Base-by-base conservation (phyloP, 73 alveolate species). In the Blepharisma stoltei region DNA sequence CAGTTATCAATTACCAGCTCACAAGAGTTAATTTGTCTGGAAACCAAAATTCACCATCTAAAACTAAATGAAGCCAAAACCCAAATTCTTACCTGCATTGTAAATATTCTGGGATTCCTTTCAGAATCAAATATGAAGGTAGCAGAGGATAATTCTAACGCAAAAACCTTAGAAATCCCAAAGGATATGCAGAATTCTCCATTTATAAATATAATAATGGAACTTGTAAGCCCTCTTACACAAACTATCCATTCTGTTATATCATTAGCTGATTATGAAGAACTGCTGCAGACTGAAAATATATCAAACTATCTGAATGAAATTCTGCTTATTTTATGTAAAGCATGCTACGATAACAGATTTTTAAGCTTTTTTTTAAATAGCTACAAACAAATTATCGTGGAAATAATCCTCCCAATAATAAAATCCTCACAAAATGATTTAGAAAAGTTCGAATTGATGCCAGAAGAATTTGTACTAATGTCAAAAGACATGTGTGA, bases 401-500 rank as follows among this genome's bases (percentile, higher is more conserved):
- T 88, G 47, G 50, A 85, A 6, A 86, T 89, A 32, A 70, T 82
- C 70, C 73, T 89, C 46, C 81, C 85, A 25, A 55, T 81, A 44
- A 43, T 89, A 52, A 75, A 70, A 21, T 80, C 90, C 41, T 14
- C 85, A 6, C 55, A 73, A 21, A 78, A 48, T 7, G 95, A 89
- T 48, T 6, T 21, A n/a, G 87, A 77, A 41, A 37, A 41, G 38
- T 60, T 85, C 77, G 44, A 38, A 7, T 73, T 44, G 3, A 81
- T 68, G 54, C 95, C 95, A 7, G 81, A 80, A 41, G 91, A 85
- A 23, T 89, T 89, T 71, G 93, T 89, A 6, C 47, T 54, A 8
- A 65, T 89, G 8, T 76, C 91, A 9, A 79, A 78, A 6, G 95
- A 89, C 77, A 65, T 76, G 20, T 89, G 95, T 43, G 95, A 89